Conservation (phyloP, 305 asterid genomes). For the Rubia peregrina region DNA sequence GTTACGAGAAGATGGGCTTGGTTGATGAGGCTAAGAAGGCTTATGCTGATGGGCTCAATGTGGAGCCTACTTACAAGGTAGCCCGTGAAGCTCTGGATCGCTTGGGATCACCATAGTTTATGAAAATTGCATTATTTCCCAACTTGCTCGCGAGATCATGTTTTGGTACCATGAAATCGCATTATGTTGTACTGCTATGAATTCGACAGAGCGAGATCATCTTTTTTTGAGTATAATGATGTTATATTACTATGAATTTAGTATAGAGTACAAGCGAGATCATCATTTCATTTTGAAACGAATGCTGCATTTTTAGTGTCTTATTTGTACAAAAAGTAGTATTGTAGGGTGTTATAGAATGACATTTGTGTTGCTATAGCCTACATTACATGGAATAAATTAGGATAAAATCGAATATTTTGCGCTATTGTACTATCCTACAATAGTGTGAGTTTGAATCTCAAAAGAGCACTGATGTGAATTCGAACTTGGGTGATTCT, state of each 20-base stretch:
- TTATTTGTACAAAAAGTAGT: neutral
- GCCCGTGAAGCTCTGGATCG: constrained; percentile 43
- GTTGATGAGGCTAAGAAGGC: constrained; percentile 40
- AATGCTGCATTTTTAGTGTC: neutral
- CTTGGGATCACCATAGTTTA: constrained; percentile 18
- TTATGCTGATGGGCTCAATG: constrained; percentile 33
- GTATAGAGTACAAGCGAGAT: too few species aligned
- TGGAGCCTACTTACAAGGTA: constrained; percentile 29
- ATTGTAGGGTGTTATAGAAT: neutral
- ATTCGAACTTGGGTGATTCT: neutral
- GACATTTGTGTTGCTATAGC: neutral
- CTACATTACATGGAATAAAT: neutral
- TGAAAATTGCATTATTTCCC: neutral
- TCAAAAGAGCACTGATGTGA: neutral
- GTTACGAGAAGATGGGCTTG: constrained; percentile 52
- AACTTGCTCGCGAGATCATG: neutral
- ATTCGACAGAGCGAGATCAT: too few species aligned
- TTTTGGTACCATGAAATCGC: neutral
- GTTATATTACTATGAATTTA: too few species aligned
- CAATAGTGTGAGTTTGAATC: neutral
- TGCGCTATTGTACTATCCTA: neutral
- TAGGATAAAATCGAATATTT: neutral
- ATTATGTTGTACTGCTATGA: neutral
- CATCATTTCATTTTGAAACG: too few species aligned
- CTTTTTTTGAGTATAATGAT: too few species aligned